phyloP scores from a whole-genome alignment of 2,329 filamentous ascomycete species.

The Pseudonectria buxi region DNA sequence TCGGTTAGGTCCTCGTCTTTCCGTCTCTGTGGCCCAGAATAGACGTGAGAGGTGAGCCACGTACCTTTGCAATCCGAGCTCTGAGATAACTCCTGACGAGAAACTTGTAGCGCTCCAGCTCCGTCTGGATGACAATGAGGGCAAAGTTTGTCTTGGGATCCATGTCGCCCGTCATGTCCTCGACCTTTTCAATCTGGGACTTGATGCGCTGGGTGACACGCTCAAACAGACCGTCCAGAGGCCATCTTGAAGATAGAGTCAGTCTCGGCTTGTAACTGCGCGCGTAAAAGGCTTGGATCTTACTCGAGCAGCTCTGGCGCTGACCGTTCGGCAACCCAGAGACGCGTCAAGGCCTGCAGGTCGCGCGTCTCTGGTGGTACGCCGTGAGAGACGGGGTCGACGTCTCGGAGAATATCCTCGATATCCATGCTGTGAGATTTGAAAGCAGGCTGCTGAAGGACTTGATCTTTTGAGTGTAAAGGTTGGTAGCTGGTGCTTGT shows the following conservation, averaged over 20 bases:
- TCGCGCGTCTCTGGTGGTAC: conserved; percentile 60
- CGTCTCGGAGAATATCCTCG: conserved; percentile 69
- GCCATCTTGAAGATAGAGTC: conserved; percentile 51
- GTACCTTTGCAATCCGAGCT: conserved; percentile 79
- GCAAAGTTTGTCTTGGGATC: conserved; percentile 88
- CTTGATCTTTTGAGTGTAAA: not conserved
- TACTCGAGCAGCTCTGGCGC: conserved; percentile 84
- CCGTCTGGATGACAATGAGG: conserved; percentile 92
- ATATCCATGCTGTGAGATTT: conserved; percentile 56
- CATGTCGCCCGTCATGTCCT: conserved; percentile 75
- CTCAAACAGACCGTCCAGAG: conserved; percentile 68
- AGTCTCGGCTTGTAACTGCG: not conserved
- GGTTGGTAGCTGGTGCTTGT: not conserved
- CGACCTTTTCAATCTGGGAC: conserved; percentile 62
- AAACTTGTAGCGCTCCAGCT: conserved; percentile 91
- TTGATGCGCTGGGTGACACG: conserved; percentile 69
- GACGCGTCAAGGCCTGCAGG: conserved; percentile 80
- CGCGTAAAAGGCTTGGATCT: conserved; percentile 16
- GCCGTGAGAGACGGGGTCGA: conserved; percentile 53
- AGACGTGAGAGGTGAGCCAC: not conserved
- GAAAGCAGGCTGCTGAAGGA: not conserved
- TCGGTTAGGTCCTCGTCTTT: not conserved
- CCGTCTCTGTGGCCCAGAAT: not conserved
- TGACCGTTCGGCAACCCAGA: conserved; percentile 87
- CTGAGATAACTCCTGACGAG: conserved; percentile 77